Conservation (phyloP, 1,284 basidiomycete species). For the Pseudozyma sp. region DNA sequence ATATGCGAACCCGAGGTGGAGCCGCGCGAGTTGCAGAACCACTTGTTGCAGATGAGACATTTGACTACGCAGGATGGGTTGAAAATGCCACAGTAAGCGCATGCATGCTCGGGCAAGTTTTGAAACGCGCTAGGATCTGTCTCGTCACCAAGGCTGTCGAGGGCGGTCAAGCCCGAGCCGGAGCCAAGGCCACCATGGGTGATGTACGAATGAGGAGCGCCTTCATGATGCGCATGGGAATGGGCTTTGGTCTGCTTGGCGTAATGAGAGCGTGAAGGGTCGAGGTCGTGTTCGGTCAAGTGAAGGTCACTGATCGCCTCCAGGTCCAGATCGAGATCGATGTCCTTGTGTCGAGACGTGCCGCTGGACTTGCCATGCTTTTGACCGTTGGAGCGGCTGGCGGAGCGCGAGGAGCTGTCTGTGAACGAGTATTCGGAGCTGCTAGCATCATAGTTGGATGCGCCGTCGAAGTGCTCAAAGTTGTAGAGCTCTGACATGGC, state of each 20-base stretch:
- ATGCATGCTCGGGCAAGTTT: conserved; percentile 49
- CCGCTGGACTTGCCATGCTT: conserved; percentile 19
- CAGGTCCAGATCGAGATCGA: conserved; percentile 59
- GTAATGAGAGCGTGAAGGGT: conserved; percentile 21
- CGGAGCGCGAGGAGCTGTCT: conserved; percentile 12
- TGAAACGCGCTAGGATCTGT: conserved; percentile 26
- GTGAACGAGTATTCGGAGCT: conserved; percentile 53
- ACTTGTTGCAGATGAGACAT: conserved; percentile 94
- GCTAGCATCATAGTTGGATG: conserved; percentile 43
- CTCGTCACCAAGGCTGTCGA: conserved; percentile 26
- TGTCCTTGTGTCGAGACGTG: conserved; percentile 17
- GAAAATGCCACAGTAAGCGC: conserved; percentile 93
- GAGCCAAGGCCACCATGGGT: not conserved
- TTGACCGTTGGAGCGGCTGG: conserved; percentile 13
- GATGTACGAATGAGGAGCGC: conserved; percentile 6
- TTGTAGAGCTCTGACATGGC: conserved; percentile 49
- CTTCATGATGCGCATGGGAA: conserved; percentile 8
- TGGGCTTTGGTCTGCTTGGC: conserved; percentile 2
- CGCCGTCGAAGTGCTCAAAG: conserved; percentile 63
- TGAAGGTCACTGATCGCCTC: conserved; percentile 56
- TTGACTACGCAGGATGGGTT: conserved; percentile 97
- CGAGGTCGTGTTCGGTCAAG: conserved; percentile 44
- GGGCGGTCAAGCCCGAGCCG: conserved; percentile 3
- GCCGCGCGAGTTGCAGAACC: conserved; percentile 98
- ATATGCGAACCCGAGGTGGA: conserved; percentile 95